A percentile compares a stretch with the other conserved stretches of the same genome.
phyloP scores from a whole-genome alignment of 176 grass and related monocot species.

The Raddia guianensis region DNA sequence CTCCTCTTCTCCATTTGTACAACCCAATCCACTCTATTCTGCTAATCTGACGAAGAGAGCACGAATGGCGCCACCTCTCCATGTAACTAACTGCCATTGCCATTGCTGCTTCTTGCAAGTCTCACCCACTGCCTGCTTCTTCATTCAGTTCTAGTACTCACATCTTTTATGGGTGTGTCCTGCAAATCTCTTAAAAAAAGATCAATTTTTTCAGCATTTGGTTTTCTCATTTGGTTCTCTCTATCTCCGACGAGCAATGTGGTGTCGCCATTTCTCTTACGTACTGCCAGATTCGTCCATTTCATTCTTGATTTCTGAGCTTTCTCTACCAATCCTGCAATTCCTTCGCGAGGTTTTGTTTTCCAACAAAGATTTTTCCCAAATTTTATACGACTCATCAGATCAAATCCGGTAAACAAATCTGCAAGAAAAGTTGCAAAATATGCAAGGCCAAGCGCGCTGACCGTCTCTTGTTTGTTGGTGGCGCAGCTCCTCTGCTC shows the following conservation, averaged over 20 bases:
- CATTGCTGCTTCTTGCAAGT: background rate
- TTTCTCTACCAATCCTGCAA: background rate
- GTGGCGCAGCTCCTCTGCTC: slow-evolving; percentile 1
- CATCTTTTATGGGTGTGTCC: background rate
- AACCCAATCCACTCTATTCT: slow-evolving; percentile 28
- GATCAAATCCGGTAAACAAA: background rate
- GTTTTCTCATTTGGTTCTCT: no score
- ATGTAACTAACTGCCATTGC: slow-evolving; percentile 35
- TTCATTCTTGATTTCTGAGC: background rate
- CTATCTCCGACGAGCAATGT: background rate
- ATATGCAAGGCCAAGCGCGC: background rate
- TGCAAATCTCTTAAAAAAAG: background rate
- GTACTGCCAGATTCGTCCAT: background rate
- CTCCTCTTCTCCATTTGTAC: background rate
- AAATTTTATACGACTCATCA: background rate
- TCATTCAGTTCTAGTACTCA: background rate
- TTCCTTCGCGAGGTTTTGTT: background rate
- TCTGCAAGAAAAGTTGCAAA: background rate
- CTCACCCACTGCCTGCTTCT: no score
- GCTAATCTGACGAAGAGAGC: background rate
- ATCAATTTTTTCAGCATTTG: background rate
- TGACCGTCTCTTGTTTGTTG: background rate
- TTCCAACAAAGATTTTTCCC: background rate
- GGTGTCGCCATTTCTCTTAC: background rate
- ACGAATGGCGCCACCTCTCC: slow-evolving; percentile 62